Percentiles rank a stretch among this genome's conserved stretches.
phyloP scores from a whole-genome alignment of 1,139 yeast genomes.

The Arxiozyma heterogenica region DNA sequence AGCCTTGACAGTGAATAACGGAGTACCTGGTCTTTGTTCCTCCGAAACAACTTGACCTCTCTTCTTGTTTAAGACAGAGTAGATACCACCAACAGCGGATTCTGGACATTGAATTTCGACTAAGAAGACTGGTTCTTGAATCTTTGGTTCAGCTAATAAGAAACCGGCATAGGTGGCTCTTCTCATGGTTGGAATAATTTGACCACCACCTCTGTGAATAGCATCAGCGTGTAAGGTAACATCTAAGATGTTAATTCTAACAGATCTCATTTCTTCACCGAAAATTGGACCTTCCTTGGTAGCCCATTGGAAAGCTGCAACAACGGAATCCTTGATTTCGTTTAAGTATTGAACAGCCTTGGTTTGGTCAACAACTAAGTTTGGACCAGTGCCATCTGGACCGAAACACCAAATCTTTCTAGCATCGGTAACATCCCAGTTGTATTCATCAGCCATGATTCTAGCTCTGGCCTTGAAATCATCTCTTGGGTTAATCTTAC shows the following conservation, averaged over 20 bases:
- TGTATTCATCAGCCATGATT: conserved; percentile 96
- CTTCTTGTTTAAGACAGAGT: conserved; percentile 98
- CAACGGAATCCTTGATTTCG: conserved; percentile 99
- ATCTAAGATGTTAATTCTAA: conserved; percentile 96
- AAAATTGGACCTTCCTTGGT: conserved; percentile 98
- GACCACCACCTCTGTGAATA: conserved; percentile 99
- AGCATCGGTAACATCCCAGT: conserved; percentile 99
- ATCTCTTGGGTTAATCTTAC: conserved; percentile 89
- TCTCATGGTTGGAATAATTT: conserved; percentile 99
- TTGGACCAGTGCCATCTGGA: conserved; percentile 99
- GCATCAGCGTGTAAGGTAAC: conserved; percentile 99
- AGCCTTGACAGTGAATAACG: conserved; percentile 98
- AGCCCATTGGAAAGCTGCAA: conserved; percentile 99
- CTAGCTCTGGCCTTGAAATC: conserved; percentile 99
- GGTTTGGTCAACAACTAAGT: conserved; percentile 97
- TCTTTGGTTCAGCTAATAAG: conserved; percentile 97
- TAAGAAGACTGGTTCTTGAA: conserved; percentile 98
- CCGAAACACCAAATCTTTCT: conserved; percentile 99
- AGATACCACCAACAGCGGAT: conserved; percentile 99
- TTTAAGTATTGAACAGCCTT: conserved; percentile 98
- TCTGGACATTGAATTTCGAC: conserved; percentile 99
- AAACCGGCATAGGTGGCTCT: conserved; percentile 98
- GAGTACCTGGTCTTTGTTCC: conserved; percentile 99
- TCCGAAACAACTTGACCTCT: conserved; percentile 99
- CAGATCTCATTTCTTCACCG: conserved; percentile 92